Evolutionary conservation across 2,329 filamentous ascomycete genomes (phyloP).

Genomic region (Xylariaceae sp.): DNA sequence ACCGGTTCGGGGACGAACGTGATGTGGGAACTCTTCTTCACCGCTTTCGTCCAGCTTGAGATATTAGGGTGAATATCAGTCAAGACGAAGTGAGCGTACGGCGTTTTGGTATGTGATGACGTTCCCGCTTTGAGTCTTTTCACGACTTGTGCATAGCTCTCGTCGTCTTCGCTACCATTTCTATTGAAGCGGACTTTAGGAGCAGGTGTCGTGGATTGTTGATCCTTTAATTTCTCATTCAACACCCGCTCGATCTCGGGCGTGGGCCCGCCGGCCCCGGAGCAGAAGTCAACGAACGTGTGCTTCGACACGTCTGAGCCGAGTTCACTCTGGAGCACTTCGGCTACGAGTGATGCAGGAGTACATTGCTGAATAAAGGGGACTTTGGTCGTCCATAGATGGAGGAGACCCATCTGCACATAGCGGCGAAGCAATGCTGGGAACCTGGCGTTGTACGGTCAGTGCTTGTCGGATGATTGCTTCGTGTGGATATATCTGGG

Average conservation of each 20-base stretch:
- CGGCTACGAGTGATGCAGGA: constrained; percentile 58
- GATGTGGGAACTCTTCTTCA: constrained; percentile 51
- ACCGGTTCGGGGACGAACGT: constrained; percentile 58
- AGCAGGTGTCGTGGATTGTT: constrained; percentile 3
- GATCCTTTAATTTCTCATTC: constrained; percentile 42
- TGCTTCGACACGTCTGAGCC: constrained; percentile 46
- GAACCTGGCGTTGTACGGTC: constrained; percentile 45
- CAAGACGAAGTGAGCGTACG: constrained; percentile 54
- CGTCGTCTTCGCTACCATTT: background rate
- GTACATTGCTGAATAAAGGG: constrained; percentile 55
- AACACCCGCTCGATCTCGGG: constrained; percentile 58
- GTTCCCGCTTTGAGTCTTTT: constrained; percentile 3
- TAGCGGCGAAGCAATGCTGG: constrained; percentile 60
- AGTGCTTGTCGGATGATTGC: no score
- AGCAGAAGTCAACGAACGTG: constrained; percentile 71
- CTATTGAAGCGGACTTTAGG: background rate
- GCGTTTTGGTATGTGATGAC: background rate
- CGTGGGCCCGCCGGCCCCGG: constrained; percentile 68
- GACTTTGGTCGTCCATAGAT: constrained; percentile 58
- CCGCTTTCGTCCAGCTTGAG: constrained; percentile 53
- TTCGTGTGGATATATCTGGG: background rate
- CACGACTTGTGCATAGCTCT: constrained; percentile 27
- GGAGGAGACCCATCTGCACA: constrained; percentile 61
- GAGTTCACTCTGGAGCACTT: constrained; percentile 50
- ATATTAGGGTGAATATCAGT: constrained; percentile 65